Conservation (phyloP, 2,329 filamentous ascomycete genomes). For the Aspergillus alliaceus region DNA sequence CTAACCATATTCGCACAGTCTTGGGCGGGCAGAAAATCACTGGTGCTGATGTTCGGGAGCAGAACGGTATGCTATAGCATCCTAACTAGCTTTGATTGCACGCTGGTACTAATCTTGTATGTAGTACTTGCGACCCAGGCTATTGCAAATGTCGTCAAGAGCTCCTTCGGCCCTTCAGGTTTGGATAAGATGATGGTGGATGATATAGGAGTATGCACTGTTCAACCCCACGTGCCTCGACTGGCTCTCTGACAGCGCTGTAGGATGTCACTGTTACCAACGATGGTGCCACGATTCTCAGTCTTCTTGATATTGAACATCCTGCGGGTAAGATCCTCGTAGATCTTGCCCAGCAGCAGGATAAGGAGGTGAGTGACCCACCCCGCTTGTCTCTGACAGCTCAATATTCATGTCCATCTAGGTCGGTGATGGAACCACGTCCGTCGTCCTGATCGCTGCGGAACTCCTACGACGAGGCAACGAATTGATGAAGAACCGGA, state of each 20-base stretch:
- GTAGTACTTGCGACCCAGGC: constrained; percentile 90
- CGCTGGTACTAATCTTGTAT: constrained; percentile 6
- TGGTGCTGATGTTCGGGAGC: constrained; percentile 92
- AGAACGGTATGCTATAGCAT: constrained; percentile 71
- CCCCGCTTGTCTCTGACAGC: constrained; percentile 10
- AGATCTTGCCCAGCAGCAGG: constrained; percentile 95
- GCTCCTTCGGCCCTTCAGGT: constrained; percentile 94
- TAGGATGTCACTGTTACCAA: constrained; percentile 98
- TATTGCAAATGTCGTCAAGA: constrained; percentile 98
- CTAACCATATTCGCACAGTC: constrained; percentile 55
- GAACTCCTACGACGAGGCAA: constrained; percentile 92
- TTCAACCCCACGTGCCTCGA: constrained; percentile 21
- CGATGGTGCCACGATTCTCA: constrained; percentile 95
- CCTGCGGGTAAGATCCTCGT: constrained; percentile 98
- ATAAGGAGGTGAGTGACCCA: constrained; percentile 68
- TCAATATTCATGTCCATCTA: constrained; percentile 18
- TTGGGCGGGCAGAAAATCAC: constrained; percentile 97
- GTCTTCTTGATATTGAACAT: constrained; percentile 93
- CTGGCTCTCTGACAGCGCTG: constrained; percentile 13
- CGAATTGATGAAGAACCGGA: constrained; percentile 99
- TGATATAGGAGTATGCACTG: constrained; percentile 78
- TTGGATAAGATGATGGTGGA: constrained; percentile 99
- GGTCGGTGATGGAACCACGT: constrained; percentile 97
- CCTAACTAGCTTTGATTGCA: constrained; percentile 6
- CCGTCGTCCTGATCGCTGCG: constrained; percentile 93